Evolutionary conservation across 2,329 filamentous ascomycete species (phyloP), one percentile per base, ranked within the genome.

Genomic region (Coniochaeta ligniaria): DNA sequence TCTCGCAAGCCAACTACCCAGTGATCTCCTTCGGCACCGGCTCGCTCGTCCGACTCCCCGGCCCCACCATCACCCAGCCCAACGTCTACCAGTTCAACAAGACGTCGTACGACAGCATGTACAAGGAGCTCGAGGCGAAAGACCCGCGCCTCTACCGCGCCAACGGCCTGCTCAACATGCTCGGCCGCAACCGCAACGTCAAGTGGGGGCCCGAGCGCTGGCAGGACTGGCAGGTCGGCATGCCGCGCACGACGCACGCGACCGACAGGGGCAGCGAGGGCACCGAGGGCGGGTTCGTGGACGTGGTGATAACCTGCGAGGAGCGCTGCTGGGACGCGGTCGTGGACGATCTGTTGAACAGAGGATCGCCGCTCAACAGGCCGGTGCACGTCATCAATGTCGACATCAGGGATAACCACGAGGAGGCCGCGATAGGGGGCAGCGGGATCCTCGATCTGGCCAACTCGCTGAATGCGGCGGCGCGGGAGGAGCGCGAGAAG

Each of bases 41-140:
- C 60, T 96, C 92, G 20, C 86, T 96, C 20, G 95, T 99, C 67
- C 91, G 95, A 28, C 82, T 99, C 0, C 95, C 95, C 0, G 95
- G 95, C 0, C 94, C 95, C 1, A 90, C 88, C 36, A 95, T 97
- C 65, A 89, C 87, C 7, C 91, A 97, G 73, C 95, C 95, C 57
- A 99, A 99, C 72, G 93, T 98, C 68, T 99, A 98, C 80, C 87
- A 91, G 68, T 99, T 99, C 85, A 98, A 99, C 78, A 91, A 89
- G 72, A 96, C 93, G 1, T 96, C 93, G 16, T 99, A 99, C 76
- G 87, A 92, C 69, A 88, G 88, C 71, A 99, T 99, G 83, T 96
- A 95, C 76, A 89, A 92, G 67, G 94, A 99, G 74, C 85, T 99
- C 11, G 84, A 90, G 64, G 75, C 84, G 38, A 97, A 98, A 69